Evolutionary conservation across 2,329 filamentous ascomycete species (phyloP).

Genomic region (Trichoderma afroharzianum): DNA sequence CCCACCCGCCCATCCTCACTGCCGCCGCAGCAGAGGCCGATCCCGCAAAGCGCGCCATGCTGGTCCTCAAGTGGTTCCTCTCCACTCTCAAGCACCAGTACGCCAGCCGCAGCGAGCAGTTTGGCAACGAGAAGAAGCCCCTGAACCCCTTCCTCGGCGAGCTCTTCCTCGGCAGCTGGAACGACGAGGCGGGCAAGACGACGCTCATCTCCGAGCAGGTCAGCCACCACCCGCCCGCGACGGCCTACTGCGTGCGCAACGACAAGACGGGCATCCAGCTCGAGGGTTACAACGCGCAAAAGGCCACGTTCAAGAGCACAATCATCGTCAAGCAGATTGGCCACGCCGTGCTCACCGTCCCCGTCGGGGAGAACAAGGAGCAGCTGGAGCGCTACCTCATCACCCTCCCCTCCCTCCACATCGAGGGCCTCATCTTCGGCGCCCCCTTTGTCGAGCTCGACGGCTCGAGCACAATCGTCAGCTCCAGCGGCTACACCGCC

Average conservation of each 20-base stretch:
- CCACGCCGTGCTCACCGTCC: conserved; percentile 77
- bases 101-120: conserved; percentile 68
- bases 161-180: conserved; percentile 89
- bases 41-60: conserved; percentile 73
- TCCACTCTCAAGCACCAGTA: conserved; percentile 88
- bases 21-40: conserved; percentile 78
- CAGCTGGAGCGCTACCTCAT: conserved; percentile 76
- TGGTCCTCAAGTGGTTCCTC: conserved; percentile 96
- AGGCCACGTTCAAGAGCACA: conserved; percentile 88
- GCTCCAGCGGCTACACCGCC: conserved; percentile 79
- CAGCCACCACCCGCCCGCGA: conserved; percentile 89
- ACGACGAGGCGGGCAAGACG: conserved; percentile 75
- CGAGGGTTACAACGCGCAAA: conserved; percentile 94
- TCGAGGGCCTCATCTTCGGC: conserved; percentile 85
- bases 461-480: conserved; percentile 77
- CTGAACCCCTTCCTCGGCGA: conserved; percentile 95
- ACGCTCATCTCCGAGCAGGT: conserved; percentile 92
- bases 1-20: conserved; percentile 72
- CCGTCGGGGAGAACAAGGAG: conserved; percentile 37
- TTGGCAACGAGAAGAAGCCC: conserved; percentile 94
- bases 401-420: conserved; percentile 85
- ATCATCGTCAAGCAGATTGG: conserved; percentile 95
- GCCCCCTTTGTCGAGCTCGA: conserved; percentile 90
- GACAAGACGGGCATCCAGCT: conserved; percentile 72
- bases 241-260: conserved; percentile 91